Evolutionary conservation across 2,329 filamentous ascomycete genomes (phyloP), one percentile per base, ranked within the genome.

Genomic region (Penicillium occitanis): DNA sequence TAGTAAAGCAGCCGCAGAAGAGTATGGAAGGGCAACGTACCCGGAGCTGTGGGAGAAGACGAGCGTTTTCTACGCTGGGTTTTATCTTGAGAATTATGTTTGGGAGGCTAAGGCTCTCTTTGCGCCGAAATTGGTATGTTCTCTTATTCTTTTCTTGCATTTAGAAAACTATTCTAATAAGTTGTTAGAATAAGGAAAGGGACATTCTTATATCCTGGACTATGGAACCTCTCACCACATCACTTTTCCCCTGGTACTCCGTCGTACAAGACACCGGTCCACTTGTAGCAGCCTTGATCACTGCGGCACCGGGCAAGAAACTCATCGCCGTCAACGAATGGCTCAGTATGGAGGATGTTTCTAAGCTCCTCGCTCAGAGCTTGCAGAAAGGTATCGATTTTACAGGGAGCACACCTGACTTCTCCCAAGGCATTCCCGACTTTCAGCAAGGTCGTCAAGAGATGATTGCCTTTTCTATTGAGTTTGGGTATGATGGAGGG

Each of bases 1-100:
- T 68, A 69, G 77, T 17, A 85, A 85, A 73, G 83, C 83, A 2
- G 80, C 82, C 42, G 70, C 82, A n/a, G 81, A 80, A 0, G 63
- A 73, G 17, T 83, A 84, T 50, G 79, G 82, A 1, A 66, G 73
- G 6, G 74, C 73, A 2, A 77, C 70, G 1, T 77, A 83, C 64
- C 79, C 80, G 0, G 69, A 70, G 14, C 71, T 85, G 13, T 61
- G 59, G 59, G 59, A 61, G 59, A 61, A 61, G 44, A 61, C 59
- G 3, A 61, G 11, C 11, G n/a, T 61, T 19, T 19, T 61, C 14
- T 61, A 33, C n/a, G 44, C 42, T 1, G 59, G 59, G 8, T 61
- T n/a, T 10, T 61, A 61, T 61, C 28, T 61, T 17, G 59, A 61
- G 44, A 61, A 50, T 37, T 61, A 48, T 19, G 7, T 61, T 25